phyloP scores from a whole-genome alignment of 208 protist genomes.

The Herpetomonas tarakana region DNA sequence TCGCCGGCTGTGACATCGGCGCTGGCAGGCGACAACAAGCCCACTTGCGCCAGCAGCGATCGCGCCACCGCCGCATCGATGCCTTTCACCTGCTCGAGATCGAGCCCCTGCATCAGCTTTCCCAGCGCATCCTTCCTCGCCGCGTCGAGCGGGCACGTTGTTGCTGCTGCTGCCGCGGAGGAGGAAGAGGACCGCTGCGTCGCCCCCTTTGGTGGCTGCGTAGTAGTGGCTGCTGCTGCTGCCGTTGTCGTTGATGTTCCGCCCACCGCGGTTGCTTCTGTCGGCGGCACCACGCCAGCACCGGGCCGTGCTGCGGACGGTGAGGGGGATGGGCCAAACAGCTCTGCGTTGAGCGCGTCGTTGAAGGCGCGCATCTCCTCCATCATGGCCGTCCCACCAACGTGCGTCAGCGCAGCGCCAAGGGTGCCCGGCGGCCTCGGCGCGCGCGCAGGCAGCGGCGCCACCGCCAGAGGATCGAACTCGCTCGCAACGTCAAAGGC shows the following conservation, averaged over 20 bases:
- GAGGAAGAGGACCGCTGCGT: neutral
- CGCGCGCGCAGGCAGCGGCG: conserved; percentile 7
- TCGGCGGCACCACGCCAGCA: too few species aligned
- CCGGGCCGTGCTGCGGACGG: neutral
- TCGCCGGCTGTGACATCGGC: neutral
- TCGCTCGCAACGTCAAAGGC: conserved; percentile 10
- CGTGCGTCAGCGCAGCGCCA: neutral
- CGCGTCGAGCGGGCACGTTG: too few species aligned
- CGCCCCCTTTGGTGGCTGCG: too few species aligned
- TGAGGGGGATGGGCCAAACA: neutral
- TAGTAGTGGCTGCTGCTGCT: neutral
- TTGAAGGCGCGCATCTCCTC: neutral
- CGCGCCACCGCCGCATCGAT: conserved; percentile 8
- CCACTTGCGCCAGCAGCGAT: conserved; percentile 2
- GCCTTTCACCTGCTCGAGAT: neutral
- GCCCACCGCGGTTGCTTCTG: too few species aligned
- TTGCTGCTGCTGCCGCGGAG: neutral
- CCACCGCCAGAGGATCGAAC: conserved; percentile 24
- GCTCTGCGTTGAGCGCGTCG: neutral
- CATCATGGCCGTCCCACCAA: neutral
- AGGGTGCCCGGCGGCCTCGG: neutral
- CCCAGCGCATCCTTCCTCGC: too few species aligned
- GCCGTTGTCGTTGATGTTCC: too few species aligned
- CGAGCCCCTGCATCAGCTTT: too few species aligned
- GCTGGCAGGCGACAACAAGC: neutral